Evolutionary conservation across 2,329 filamentous ascomycete genomes (phyloP).

Genomic region (Teratosphaeria zuluensis): DNA sequence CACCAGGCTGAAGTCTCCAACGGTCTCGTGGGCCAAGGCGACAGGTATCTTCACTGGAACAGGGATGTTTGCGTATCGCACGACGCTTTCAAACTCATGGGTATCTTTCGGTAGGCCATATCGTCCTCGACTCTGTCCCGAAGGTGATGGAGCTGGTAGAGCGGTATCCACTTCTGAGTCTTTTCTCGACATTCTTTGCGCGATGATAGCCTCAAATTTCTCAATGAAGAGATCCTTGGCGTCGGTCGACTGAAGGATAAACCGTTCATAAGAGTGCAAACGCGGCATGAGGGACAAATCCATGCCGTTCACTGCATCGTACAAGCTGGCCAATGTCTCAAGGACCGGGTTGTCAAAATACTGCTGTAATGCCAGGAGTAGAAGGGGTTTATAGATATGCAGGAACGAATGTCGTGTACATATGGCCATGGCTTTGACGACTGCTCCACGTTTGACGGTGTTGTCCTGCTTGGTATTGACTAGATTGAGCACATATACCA

Average conservation of each 20-base stretch:
- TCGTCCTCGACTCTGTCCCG: constrained; percentile 21
- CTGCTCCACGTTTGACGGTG: constrained; percentile 78
- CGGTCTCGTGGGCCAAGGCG: constrained; percentile 85
- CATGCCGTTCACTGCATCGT: constrained; percentile 92
- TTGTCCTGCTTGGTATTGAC: constrained; percentile 98
- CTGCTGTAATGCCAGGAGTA: constrained; percentile 85
- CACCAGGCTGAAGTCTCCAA: constrained; percentile 94
- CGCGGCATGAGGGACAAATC: constrained; percentile 87
- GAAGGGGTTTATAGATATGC: constrained; percentile 95
- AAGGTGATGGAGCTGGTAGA: constrained; percentile 42
- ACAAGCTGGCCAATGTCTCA: constrained; percentile 79
- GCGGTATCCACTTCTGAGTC: constrained; percentile 23
- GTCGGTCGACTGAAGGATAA: constrained; percentile 80
- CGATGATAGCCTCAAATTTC: constrained; percentile 92
- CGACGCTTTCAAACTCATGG: constrained; percentile 92
- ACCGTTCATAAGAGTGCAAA: constrained; percentile 71
- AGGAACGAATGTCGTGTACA: constrained; percentile 95
- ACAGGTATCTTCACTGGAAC: constrained; percentile 95
- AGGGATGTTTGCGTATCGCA: constrained; percentile 92
- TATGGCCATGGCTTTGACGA: constrained; percentile 98
- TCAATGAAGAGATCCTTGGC: constrained; percentile 95
- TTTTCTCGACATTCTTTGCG: constrained; percentile 53
- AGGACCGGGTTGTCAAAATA: constrained; percentile 89
- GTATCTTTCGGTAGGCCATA: constrained; percentile 85
- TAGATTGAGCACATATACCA: constrained; percentile 94